phyloP scores from a whole-genome alignment of 495 filamentous ascomycete species.

The Diplogelasinospora grovesii region DNA sequence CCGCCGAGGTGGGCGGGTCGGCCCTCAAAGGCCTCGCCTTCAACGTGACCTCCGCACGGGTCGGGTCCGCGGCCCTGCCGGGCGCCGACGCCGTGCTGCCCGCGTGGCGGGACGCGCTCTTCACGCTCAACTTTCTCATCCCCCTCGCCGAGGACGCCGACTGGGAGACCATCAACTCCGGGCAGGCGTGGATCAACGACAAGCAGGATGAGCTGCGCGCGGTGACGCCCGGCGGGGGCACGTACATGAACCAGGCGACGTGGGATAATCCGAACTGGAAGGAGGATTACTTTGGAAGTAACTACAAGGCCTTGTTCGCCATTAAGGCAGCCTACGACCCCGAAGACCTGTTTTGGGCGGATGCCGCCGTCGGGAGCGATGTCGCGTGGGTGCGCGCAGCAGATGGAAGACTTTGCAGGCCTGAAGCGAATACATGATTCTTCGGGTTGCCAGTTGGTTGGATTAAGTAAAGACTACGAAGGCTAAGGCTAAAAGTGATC shows the following conservation, averaged over 20 bases:
- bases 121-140: conserved; percentile 13
- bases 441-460: no score
- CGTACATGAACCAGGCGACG: conserved; percentile 46
- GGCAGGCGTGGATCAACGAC: conserved; percentile 9
- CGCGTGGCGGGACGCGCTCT: conserved; percentile 48
- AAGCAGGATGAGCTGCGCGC: conserved; percentile 2
- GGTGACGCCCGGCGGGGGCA: conserved; percentile 29
- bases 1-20: conserved; percentile 28
- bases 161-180: not conserved
- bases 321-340: conserved; percentile 51
- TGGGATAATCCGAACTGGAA: conserved; percentile 51
- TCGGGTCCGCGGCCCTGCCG: conserved; percentile 24
- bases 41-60: conserved; percentile 32
- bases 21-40: conserved; percentile 20
- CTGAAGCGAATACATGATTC: no score
- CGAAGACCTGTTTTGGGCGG: conserved; percentile 43
- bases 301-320: conserved; percentile 41
- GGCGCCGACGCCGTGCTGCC: conserved; percentile 47
- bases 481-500: no score
- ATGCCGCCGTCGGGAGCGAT: conserved; percentile 46
- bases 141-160: conserved; percentile 36
- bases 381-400: conserved; percentile 30
- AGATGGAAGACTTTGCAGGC: conserved; percentile 25
- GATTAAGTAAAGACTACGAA: no score
- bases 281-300: conserved; percentile 49